Conservation (phyloP, 768 basidiomycete species). For the Boletales sp. region DNA sequence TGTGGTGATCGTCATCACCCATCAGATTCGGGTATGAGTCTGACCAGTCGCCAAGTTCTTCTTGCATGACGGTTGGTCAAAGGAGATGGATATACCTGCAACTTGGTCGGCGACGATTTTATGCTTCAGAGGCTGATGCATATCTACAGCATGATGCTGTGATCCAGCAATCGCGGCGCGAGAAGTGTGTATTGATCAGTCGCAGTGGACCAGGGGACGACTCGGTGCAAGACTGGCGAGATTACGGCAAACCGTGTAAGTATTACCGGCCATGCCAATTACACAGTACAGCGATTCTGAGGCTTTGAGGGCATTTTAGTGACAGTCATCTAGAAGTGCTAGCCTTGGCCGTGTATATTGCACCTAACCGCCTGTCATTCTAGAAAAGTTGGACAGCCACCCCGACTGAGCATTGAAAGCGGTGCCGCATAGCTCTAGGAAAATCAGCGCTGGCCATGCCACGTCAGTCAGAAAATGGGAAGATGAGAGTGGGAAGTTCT, state of each 20-base stretch:
- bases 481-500: no score
- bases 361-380: slow-evolving; percentile 10
- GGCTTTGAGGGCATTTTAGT: slow-evolving; percentile 7
- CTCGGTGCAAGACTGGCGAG: background rate
- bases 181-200: background rate
- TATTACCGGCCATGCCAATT: slow-evolving; percentile 6
- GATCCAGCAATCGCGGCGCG: background rate
- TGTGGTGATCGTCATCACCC: background rate
- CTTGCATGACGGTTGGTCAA: slow-evolving; percentile 13
- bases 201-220: background rate
- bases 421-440: no score
- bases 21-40: slow-evolving; percentile 2
- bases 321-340: background rate
- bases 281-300: slow-evolving; percentile 17
- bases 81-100: background rate
- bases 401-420: background rate
- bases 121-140: slow-evolving; percentile 7
- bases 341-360: background rate
- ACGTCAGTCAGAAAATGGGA: no score
- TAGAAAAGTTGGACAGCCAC: slow-evolving; percentile 19
- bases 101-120: background rate
- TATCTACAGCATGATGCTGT: slow-evolving; percentile 27
- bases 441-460: no score
- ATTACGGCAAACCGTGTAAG: background rate
- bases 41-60: background rate